Evolutionary conservation across 2,329 filamentous ascomycete genomes (phyloP).

Genomic region (Diaporthe sp.): DNA sequence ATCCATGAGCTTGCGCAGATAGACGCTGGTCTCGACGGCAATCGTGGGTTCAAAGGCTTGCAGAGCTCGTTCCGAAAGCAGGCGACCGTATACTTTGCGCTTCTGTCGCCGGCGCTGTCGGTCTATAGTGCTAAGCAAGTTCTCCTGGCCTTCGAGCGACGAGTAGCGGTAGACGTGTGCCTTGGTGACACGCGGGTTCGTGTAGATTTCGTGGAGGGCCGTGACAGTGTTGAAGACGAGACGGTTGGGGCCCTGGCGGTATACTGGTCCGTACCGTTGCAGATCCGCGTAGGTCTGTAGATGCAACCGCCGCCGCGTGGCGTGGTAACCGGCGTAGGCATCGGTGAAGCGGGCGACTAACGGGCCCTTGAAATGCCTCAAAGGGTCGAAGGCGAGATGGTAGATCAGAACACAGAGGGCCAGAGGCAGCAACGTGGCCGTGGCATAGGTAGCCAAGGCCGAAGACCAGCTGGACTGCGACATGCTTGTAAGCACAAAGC

Average conservation of each 20-base stretch:
- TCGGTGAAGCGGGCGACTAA: slow-evolving; percentile 35
- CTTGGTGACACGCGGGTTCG: slow-evolving; percentile 35
- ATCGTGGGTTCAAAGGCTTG: slow-evolving; percentile 39
- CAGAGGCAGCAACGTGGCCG: too few relatives aligned
- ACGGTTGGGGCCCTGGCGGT: slow-evolving; percentile 37
- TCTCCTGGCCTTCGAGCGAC: not conserved
- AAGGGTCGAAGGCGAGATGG: not conserved
- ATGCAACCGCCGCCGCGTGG: slow-evolving; percentile 27
- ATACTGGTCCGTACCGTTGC: slow-evolving; percentile 33
- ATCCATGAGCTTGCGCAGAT: slow-evolving; percentile 32
- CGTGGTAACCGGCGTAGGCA: slow-evolving; percentile 31
- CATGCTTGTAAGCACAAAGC: too few relatives aligned
- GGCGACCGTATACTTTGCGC: slow-evolving; percentile 36
- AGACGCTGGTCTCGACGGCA: slow-evolving; percentile 35
- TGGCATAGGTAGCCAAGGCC: too few relatives aligned
- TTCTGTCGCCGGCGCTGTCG: slow-evolving; percentile 33
- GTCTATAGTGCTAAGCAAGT: slow-evolving; percentile 33
- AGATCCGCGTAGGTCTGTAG: slow-evolving; percentile 31
- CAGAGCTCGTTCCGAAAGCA: slow-evolving; percentile 40
- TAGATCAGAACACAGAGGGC: not conserved
- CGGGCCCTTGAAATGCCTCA: slow-evolving; percentile 13
- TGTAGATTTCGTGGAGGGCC: slow-evolving; percentile 39
- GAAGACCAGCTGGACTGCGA: too few relatives aligned
- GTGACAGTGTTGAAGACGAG: slow-evolving; percentile 41
- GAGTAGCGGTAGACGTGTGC: not conserved